Base-by-base conservation (phyloP, 352 stramenopile genomes). In the Phytophthora citricola region DNA sequence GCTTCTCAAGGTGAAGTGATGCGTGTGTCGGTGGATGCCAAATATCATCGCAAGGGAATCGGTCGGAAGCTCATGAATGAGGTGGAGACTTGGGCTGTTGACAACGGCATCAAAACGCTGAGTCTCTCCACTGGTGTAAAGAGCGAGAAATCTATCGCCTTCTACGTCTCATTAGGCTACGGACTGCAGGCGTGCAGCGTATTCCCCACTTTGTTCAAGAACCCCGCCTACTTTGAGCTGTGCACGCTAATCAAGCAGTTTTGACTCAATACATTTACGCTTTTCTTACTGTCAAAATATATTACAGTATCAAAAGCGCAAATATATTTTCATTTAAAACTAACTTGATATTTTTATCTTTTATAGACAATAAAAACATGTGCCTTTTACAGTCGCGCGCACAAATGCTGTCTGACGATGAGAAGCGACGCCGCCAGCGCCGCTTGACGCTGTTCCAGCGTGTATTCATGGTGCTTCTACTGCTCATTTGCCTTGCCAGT, bases 401-500 rank as follows among this genome's bases (percentile, higher is more conserved):
- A n/a, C n/a, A n/a, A n/a, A n/a, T 68, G 62, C 43, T 64, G 20
- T 15, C 31, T 5, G 63, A 53, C 17, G 34, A 69, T 14, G 47
- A 56, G 4, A 45, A 59, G 39, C 44, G 22, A 15, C n/a, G 22
- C 12, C 61, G 44, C 8, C 49, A 50, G 20, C 55, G 32, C 15
- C 56, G 46, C 4, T 38, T 63, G 26, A 61, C 17, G 31, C 53
- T 58, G 9, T 24, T 70, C 5, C 71, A 78, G 63, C 65, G 77
- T 31, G 47, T 73, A 58, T 76, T 89, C 49, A 83, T 88, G 58
- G 52, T 61, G 15, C 49, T 83, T 22, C 53, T 90, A 29, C 27
- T 89, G 17, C 44, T 86, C 36, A 64, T 77, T n/a, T 90, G 79
- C 39, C 38, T 87, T 29, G 5, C 63, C 12, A 83, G 78, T 45